Conservation (phyloP, 768 basidiomycete genomes). For the Suillus subluteus region DNA sequence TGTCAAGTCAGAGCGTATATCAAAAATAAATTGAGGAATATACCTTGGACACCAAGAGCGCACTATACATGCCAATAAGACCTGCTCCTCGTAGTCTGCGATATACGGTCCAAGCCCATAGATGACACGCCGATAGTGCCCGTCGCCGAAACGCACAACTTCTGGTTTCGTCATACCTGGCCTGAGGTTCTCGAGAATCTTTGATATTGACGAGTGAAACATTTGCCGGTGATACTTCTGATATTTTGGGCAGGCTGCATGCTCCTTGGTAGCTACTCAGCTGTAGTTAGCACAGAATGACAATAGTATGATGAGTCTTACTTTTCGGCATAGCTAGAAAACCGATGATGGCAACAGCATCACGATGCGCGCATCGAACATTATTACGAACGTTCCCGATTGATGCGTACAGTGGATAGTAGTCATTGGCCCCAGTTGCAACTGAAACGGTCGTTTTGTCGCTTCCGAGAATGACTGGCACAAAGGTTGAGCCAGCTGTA, state of each 20-base stretch:
- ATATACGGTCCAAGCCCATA: constrained; percentile 43
- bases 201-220: constrained; percentile 33
- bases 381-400: constrained; percentile 26
- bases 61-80: constrained; percentile 34
- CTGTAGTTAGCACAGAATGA: too few species aligned
- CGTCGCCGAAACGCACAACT: constrained; percentile 33
- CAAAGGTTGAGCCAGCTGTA: constrained; percentile 11
- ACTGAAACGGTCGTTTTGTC: constrained; percentile 34
- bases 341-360: constrained; percentile 20
- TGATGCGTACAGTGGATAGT: constrained; percentile 28
- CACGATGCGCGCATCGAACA: constrained; percentile 24
- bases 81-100: constrained; percentile 46
- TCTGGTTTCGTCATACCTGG: constrained; percentile 32
- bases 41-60: constrained; percentile 41
- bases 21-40: too few species aligned
- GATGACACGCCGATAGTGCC: constrained; percentile 32
- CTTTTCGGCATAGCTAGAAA: constrained; percentile 28
- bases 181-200: constrained; percentile 29
- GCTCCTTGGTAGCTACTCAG: too few species aligned
- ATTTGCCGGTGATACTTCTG: constrained; percentile 34
- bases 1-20: too few species aligned
- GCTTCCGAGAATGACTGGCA: constrained; percentile 24
- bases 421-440: constrained; percentile 27
- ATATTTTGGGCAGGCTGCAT: constrained; percentile 18
- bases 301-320: neutral